Conservation (phyloP, 2,329 filamentous ascomycete species). For the Aspergillus quadricinctus region DNA sequence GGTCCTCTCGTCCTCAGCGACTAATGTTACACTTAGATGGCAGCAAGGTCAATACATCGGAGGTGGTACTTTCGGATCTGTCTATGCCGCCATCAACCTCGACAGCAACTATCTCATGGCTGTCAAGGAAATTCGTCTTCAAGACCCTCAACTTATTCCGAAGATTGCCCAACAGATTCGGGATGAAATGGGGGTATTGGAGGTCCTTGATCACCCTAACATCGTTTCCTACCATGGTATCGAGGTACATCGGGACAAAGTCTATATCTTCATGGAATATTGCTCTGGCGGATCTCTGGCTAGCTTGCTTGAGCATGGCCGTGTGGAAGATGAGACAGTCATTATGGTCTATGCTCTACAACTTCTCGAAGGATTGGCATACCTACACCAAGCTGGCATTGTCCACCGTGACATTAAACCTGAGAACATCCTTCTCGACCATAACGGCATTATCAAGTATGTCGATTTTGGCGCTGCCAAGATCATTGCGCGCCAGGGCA, state of each 20-base stretch:
- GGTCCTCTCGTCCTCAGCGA: conserved; percentile 87
- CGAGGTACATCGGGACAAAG: conserved; percentile 95
- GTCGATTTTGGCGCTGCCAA: conserved; percentile 98
- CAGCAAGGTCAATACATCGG: conserved; percentile 98
- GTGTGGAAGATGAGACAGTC: conserved; percentile 96
- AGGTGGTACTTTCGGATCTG: conserved; percentile 93
- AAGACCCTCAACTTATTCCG: conserved; percentile 93
- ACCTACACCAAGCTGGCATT: conserved; percentile 86
- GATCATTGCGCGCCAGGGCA: conserved; percentile 88
- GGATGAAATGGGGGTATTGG: conserved; percentile 94
- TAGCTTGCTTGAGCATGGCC: conserved; percentile 83
- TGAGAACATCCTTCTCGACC: conserved; percentile 93
- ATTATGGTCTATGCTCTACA: conserved; percentile 96
- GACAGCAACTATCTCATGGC: conserved; percentile 97
- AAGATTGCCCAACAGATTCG: conserved; percentile 90
- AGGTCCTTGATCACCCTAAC: conserved; percentile 94
- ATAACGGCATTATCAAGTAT: conserved; percentile 98
- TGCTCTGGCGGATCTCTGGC: conserved; percentile 93
- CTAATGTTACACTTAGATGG: conserved; percentile 94
- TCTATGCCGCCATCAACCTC: conserved; percentile 95
- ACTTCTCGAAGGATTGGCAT: conserved; percentile 87
- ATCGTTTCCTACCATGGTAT: conserved; percentile 98
- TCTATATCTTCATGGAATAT: conserved; percentile 99
- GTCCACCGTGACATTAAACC: conserved; percentile 97
- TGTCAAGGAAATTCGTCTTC: conserved; percentile 95